phyloP scores from a whole-genome alignment of 306 rosid species.

The Pachyrhizus erosus region DNA sequence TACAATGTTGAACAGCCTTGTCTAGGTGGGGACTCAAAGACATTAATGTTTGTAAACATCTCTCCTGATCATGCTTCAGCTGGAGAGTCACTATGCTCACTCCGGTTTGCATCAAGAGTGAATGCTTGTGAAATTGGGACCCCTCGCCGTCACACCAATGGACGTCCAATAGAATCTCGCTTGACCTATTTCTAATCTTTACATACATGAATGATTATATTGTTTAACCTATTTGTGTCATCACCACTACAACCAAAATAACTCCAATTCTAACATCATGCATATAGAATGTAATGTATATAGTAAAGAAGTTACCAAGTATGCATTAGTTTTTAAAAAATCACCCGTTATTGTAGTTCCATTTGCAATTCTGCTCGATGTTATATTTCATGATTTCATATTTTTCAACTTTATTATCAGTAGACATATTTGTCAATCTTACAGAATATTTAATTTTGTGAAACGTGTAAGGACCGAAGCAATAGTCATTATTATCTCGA shows the following conservation, averaged over 20 bases:
- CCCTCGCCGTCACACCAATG: slow-evolving; percentile 83
- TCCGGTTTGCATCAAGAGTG: slow-evolving; percentile 91
- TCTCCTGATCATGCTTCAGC: slow-evolving; percentile 81
- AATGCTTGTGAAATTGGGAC: slow-evolving; percentile 95
- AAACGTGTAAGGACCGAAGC: background rate
- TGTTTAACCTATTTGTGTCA: slow-evolving; percentile 40
- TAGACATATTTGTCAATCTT: background rate
- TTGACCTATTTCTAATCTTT: slow-evolving; percentile 67
- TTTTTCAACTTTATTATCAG: background rate
- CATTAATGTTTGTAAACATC: slow-evolving; percentile 91
- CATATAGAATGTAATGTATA: slow-evolving; percentile 77
- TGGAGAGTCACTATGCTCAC: slow-evolving; percentile 91
- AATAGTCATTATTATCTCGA: background rate
- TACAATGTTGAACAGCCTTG: slow-evolving; percentile 70
- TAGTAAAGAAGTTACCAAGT: slow-evolving; percentile 53
- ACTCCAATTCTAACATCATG: slow-evolving; percentile 69
- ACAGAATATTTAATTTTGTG: background rate
- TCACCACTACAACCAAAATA: slow-evolving; percentile 45
- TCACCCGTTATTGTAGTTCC: background rate
- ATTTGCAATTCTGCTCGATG: slow-evolving; percentile 13
- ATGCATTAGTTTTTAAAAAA: background rate
- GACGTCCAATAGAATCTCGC: slow-evolving; percentile 66
- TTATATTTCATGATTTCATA: background rate
- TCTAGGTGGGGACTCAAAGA: slow-evolving; percentile 94
- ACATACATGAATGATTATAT: slow-evolving; percentile 19